Evolutionary conservation across 2,329 filamentous ascomycete species (phyloP).

Genomic region (Beauveria asiatica): DNA sequence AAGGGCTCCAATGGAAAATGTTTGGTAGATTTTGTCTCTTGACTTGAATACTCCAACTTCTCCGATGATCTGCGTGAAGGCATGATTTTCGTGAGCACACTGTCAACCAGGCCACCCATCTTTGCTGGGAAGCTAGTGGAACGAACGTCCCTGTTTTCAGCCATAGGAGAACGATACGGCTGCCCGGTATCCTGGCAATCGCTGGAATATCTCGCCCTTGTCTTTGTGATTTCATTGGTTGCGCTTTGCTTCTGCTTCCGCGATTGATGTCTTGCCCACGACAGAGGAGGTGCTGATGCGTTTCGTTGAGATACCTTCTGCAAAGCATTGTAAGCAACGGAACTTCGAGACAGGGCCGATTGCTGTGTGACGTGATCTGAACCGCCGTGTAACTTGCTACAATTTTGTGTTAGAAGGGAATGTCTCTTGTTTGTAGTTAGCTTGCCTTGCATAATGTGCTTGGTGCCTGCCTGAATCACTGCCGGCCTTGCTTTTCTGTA

Average conservation of each 20-base stretch:
- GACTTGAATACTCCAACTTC: background rate
- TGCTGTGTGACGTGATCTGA: background rate
- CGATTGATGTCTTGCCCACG: constrained; percentile 29
- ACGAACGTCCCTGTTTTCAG: background rate
- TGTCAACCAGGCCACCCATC: background rate
- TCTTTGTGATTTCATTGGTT: background rate
- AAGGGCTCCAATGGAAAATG: background rate
- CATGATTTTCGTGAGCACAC: background rate
- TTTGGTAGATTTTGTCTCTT: background rate
- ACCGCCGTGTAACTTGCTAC: background rate
- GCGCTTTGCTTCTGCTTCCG: constrained; percentile 17
- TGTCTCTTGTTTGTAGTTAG: too few relatives aligned
- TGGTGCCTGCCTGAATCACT: background rate
- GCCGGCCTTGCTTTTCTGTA: background rate
- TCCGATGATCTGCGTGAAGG: background rate
- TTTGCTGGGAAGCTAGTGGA: background rate
- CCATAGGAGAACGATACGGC: background rate
- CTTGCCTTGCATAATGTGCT: background rate
- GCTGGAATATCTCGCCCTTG: background rate
- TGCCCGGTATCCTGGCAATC: background rate
- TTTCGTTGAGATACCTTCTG: constrained; percentile 11
- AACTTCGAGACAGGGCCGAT: background rate
- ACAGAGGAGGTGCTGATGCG: constrained; percentile 17
- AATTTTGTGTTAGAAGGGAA: background rate
- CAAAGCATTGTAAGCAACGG: background rate